Evolutionary conservation across 352 stramenopile species (phyloP).

Genomic region (Vaucheria bursata): DNA sequence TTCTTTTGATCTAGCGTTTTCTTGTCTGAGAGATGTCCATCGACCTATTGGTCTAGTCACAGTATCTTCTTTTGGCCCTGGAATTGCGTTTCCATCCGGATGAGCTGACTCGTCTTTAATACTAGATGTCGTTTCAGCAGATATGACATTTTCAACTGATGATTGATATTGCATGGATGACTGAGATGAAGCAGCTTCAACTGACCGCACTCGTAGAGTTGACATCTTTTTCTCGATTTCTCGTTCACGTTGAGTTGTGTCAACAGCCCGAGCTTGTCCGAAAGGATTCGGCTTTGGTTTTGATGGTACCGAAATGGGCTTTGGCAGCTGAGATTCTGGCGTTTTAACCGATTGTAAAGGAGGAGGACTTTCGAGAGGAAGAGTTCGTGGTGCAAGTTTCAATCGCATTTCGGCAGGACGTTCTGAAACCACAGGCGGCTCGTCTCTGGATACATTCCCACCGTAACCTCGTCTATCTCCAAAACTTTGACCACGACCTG

Average conservation of each 20-base stretch:
- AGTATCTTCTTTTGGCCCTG: background rate
- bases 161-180: too few relatives aligned
- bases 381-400: background rate
- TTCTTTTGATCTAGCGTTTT: too few relatives aligned
- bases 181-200: background rate
- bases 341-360: too few relatives aligned
- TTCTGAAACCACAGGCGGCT: background rate
- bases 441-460: background rate
- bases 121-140: background rate
- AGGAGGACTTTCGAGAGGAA: background rate
- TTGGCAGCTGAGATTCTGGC: too few relatives aligned
- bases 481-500: constrained; percentile 7
- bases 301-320: too few relatives aligned
- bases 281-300: constrained; percentile 44
- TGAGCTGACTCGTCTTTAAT: background rate
- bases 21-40: constrained; percentile 29
- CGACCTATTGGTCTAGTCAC: constrained; percentile 21
- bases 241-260: constrained; percentile 37
- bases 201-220: background rate
- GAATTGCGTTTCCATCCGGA: background rate
- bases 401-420: background rate
- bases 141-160: background rate
- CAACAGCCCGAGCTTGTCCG: constrained; percentile 28
- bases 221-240: constrained; percentile 38
- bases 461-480: background rate